Conservation (phyloP, 805 yeast genomes). For the Ogataea pilisensis region DNA sequence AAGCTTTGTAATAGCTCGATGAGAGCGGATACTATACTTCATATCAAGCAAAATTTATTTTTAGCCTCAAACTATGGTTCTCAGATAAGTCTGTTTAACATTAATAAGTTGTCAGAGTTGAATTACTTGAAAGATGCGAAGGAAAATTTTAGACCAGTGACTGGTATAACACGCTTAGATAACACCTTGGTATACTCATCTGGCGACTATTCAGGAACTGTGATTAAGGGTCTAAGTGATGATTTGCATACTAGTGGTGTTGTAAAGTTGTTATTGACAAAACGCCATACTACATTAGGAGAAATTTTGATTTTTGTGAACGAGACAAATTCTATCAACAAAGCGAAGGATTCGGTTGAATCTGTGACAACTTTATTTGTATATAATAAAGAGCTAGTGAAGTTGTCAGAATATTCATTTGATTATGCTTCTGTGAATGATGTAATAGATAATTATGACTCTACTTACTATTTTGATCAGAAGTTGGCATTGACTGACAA, state of each 20-base stretch:
- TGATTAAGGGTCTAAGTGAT: too few species aligned
- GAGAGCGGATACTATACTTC: constrained; percentile 1
- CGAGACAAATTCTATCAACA: not conserved
- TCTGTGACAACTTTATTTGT: not conserved
- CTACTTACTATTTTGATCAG: constrained; percentile 8
- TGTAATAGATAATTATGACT: constrained; percentile 2
- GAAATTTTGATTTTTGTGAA: not conserved
- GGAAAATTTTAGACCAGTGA: constrained; percentile 1
- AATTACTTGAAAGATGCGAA: not conserved
- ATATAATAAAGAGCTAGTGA: not conserved
- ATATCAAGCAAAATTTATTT: not conserved
- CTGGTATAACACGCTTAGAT: too few species aligned
- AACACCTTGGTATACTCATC: too few species aligned
- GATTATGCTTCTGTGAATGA: constrained; percentile 7
- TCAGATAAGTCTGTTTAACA: not conserved
- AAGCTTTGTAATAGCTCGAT: constrained; percentile 1
- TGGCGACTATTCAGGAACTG: too few species aligned
- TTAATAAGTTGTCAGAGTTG: not conserved
- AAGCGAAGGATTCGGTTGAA: not conserved
- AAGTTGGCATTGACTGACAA: constrained; percentile 5
- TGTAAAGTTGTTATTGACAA: not conserved
- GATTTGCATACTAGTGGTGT: too few species aligned
- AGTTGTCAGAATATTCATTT: constrained; percentile 3
- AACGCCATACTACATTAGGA: not conserved
- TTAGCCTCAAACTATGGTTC: constrained; percentile 4